These are phyloP conservation scores for Kluyveromyces wickerhamii DNA, from an alignment of 805 yeast species.

Conservation along the genomic window DNA sequence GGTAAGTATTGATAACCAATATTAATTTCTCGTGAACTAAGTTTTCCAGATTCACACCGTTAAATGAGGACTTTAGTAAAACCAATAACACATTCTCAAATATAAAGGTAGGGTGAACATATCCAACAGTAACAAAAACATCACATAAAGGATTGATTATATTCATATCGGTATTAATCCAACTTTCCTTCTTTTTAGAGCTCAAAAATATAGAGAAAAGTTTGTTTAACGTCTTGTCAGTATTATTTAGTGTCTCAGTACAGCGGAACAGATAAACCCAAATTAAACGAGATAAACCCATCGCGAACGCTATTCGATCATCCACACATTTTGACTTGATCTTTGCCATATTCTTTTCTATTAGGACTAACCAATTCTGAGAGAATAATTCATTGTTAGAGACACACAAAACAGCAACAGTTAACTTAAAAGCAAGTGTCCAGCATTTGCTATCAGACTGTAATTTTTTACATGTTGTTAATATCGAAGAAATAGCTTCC, in stretches of 20 bases:
- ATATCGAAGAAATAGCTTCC: conserved; percentile 62
- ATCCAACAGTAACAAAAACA: conserved; percentile 70
- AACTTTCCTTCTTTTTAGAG: conserved; percentile 57
- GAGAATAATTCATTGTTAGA: conserved; percentile 72
- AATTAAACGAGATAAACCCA: conserved; percentile 61
- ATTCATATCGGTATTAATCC: conserved; percentile 60
- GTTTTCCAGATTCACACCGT: conserved; percentile 50
- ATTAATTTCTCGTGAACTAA: conserved; percentile 63
- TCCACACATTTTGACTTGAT: conserved; percentile 54
- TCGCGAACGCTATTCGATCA: conserved; percentile 48
- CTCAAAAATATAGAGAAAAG: conserved; percentile 51
- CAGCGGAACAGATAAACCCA: conserved; percentile 90
- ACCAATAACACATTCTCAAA: conserved; percentile 73
- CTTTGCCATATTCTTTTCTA: conserved; percentile 54
- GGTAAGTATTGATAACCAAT: conserved; percentile 62
- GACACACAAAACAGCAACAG: conserved; percentile 70
- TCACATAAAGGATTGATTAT: conserved; percentile 63
- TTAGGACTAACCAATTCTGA: conserved; percentile 58
- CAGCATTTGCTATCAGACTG: conserved; percentile 44
- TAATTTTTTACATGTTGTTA: conserved; percentile 40
- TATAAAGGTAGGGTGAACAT: conserved; percentile 66
- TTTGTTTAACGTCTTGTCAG: conserved; percentile 66
- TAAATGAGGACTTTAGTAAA: conserved; percentile 53
- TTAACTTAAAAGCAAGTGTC: conserved; percentile 58
- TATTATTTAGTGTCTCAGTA: conserved; percentile 81